phyloP scores from a whole-genome alignment of 2,329 filamentous ascomycete genomes.

The Myriosclerotinia scirpicola region DNA sequence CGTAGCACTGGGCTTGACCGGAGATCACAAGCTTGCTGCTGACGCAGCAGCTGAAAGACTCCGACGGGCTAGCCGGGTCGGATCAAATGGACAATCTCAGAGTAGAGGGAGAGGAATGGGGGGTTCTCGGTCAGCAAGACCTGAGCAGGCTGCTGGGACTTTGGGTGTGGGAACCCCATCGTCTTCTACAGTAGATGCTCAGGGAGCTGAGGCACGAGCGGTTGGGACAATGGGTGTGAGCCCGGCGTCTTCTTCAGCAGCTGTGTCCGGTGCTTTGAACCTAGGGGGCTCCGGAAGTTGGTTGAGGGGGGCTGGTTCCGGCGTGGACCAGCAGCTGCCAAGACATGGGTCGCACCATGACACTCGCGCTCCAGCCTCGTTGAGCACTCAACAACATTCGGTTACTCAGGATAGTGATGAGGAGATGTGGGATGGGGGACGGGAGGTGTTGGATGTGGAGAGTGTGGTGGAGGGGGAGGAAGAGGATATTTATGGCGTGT shows the following conservation, averaged over 20 bases:
- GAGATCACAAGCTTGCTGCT: not conserved
- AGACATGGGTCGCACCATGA: not conserved
- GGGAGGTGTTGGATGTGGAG: no score
- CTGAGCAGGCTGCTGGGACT: not conserved
- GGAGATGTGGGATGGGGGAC: no score
- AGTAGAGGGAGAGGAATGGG: no score
- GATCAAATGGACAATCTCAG: not conserved
- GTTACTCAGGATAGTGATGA: no score
- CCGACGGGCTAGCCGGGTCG: not conserved
- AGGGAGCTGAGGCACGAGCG: not conserved
- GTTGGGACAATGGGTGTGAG: not conserved
- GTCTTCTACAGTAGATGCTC: not conserved
- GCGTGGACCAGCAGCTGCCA: conserved; percentile 6
- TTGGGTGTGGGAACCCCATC: not conserved
- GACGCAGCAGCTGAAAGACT: conserved; percentile 8
- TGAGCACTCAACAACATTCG: not conserved
- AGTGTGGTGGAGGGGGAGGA: no score
- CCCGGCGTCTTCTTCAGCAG: not conserved
- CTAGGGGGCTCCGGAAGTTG: not conserved
- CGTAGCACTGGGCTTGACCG: not conserved
- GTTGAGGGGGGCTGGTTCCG: not conserved
- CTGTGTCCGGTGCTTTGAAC: not conserved
- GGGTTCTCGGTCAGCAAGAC: not conserved
- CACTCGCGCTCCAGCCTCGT: not conserved
- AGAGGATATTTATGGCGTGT: not conserved